A percentile compares a stretch with the other conserved stretches of the same genome.
phyloP scores from a whole-genome alignment of 2,329 filamentous ascomycete genomes.

The Alternaria atra region DNA sequence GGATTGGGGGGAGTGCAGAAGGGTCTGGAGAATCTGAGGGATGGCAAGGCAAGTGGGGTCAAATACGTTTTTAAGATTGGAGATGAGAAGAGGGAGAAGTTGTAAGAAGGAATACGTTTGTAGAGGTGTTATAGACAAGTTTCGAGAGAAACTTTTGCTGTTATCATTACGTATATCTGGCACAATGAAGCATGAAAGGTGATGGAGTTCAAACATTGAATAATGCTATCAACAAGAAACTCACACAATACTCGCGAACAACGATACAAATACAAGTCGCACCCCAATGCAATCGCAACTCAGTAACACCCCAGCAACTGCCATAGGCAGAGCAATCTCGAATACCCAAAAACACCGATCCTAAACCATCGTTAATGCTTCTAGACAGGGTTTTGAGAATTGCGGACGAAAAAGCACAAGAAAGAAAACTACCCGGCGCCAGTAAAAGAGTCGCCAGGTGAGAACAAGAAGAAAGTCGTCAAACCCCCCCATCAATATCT shows the following conservation, averaged over 20 bases:
- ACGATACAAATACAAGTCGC: neutral
- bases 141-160: neutral
- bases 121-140: neutral
- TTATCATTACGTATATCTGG: neutral
- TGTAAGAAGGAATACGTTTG: neutral
- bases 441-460: neutral
- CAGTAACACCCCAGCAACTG: conserved; percentile 6
- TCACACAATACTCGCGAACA: neutral
- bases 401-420: too few species aligned
- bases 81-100: conserved; percentile 39
- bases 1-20: conserved; percentile 64
- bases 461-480: neutral
- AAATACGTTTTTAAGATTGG: conserved; percentile 70
- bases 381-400: conserved; percentile 1
- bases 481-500: conserved; percentile 10
- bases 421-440: too few species aligned
- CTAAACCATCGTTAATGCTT: conserved; percentile 14
- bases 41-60: conserved; percentile 68
- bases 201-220: neutral
- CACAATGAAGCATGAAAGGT: neutral
- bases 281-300: neutral
- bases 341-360: conserved; percentile 12
- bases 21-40: conserved; percentile 64
- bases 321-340: conserved; percentile 12
- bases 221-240: neutral